Base-by-base conservation (phyloP, 2,329 filamentous ascomycete genomes). In the Fusarium setosum region DNA sequence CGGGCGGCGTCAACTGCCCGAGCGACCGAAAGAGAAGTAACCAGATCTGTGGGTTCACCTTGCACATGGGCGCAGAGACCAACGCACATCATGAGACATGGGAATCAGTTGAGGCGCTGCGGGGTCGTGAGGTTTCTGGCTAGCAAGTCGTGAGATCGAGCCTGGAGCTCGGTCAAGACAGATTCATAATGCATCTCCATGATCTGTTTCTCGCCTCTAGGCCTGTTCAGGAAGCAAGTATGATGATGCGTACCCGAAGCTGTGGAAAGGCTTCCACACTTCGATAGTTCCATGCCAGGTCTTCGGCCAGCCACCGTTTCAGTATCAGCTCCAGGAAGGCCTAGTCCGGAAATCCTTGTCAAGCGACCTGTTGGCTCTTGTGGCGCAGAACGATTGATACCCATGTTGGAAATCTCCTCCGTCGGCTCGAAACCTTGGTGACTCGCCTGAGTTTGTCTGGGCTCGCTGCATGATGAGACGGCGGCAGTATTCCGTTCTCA, bases 221-320 rank as follows among this genome's bases (percentile, higher is more conserved):
- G 54, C 59, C 56, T 34, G 44, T 62, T 63, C 41, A 40, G 56
- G 59, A 44, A 58, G 29, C 38, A 48, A 23, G 45, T 29, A 37
- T 50, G 60, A 60, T 59, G 41, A 41, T 56, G 51, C 34, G 42
- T 63, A 61, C 61, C 69, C 69, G 62, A 70, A 59, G 65, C 37
- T 59, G 40, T 50, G 69, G 69, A 57, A 61, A 53, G 47, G 29
- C 55, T 53, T 52, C 58, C 61, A 66, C 53, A 45, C 47, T 40
- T 51, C 45, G 35, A 40, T 31, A 38, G 34, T 41, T 58, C 23
- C 47, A 35, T 60, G 44, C 20, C 40, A 37, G 37, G 42, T 51
- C 55, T 56, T 61, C 42, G 61, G 61, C 57, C 49, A 57, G 50
- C 64, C 44, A 64, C 54, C 49, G 69, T 71, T 70, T 72, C 69